These are phyloP conservation scores for Mycena capillaripes DNA, from an alignment of 768 basidiomycete species.

Conservation along the genomic window DNA sequence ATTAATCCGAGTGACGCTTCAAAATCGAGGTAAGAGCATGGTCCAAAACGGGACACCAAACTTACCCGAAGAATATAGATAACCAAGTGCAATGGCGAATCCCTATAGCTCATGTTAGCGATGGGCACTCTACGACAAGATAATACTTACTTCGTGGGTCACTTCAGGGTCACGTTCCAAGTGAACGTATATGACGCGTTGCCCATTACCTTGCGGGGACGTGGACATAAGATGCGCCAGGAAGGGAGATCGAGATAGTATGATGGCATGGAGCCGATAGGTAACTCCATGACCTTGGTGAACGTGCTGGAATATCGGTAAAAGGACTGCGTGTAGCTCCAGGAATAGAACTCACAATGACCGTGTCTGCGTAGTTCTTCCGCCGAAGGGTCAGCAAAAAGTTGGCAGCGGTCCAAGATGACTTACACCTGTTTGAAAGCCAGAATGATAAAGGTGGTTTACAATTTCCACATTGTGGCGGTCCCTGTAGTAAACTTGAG, in stretches of 20 bases:
- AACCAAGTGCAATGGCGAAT: constrained; percentile 70
- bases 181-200: constrained; percentile 80
- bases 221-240: constrained; percentile 91
- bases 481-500: constrained; percentile 48
- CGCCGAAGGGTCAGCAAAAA: constrained; percentile 30
- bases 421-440: constrained; percentile 87
- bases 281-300: constrained; percentile 65
- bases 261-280: constrained; percentile 87
- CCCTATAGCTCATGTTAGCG: constrained; percentile 22
- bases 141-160: constrained; percentile 79
- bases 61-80: constrained; percentile 78
- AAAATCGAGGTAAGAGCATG: background rate
- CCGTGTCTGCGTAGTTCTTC: constrained; percentile 87
- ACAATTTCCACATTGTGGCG: constrained; percentile 86
- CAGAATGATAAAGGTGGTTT: constrained; percentile 82
- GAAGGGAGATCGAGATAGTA: constrained; percentile 89
- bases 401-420: constrained; percentile 7
- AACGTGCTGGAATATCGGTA: constrained; percentile 66
- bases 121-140: constrained; percentile 28
- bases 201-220: constrained; percentile 69
- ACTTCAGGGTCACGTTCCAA: constrained; percentile 87
- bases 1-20: constrained; percentile 70
- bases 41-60: background rate
- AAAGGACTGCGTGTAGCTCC: constrained; percentile 12
- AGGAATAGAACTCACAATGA: constrained; percentile 67